phyloP scores from a whole-genome alignment of 2,329 filamentous ascomycete species.

The Cordyceps sp. region DNA sequence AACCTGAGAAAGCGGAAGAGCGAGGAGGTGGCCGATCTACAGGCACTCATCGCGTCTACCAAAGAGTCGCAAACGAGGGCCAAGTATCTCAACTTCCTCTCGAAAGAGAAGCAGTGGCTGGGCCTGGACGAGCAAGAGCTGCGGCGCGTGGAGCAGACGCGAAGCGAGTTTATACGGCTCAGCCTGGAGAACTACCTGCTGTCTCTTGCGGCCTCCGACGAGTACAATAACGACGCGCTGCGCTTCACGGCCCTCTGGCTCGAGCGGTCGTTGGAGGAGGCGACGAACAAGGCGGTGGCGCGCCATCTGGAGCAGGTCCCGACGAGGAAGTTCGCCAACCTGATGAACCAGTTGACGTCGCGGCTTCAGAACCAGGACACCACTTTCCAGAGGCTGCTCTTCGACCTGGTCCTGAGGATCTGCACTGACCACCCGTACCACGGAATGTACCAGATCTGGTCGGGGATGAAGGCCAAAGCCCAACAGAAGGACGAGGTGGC shows the following conservation, averaged over 20 bases:
- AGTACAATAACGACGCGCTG: constrained; percentile 76
- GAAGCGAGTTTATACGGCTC: constrained; percentile 70
- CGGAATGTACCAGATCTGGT: constrained; percentile 93
- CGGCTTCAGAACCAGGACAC: constrained; percentile 56
- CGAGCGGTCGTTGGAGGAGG: constrained; percentile 59
- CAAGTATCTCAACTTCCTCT: constrained; percentile 41
- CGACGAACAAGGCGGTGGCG: constrained; percentile 62
- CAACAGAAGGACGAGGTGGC: constrained; percentile 60
- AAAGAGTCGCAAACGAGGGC: constrained; percentile 35
- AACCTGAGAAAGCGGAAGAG: constrained; percentile 66
- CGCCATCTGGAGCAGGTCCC: constrained; percentile 58
- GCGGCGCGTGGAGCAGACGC: constrained; percentile 56
- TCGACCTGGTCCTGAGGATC: constrained; percentile 61
- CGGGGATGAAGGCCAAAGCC: constrained; percentile 52
- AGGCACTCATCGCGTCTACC: constrained; percentile 36
- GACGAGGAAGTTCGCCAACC: constrained; percentile 75
- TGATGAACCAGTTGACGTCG: constrained; percentile 97
- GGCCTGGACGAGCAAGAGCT: constrained; percentile 83
- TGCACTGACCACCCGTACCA: constrained; percentile 91
- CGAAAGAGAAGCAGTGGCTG: constrained; percentile 73
- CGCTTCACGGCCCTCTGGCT: constrained; percentile 93
- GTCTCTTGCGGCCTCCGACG: constrained; percentile 69
- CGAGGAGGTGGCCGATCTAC: constrained; percentile 62
- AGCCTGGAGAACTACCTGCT: constrained; percentile 89
- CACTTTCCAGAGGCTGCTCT: constrained; percentile 63